Percentiles rank a stretch among this genome's conserved stretches.
Evolutionary conservation across 2,329 filamentous ascomycete species (phyloP).

Genomic region (Blastomyces emzantsi): DNA sequence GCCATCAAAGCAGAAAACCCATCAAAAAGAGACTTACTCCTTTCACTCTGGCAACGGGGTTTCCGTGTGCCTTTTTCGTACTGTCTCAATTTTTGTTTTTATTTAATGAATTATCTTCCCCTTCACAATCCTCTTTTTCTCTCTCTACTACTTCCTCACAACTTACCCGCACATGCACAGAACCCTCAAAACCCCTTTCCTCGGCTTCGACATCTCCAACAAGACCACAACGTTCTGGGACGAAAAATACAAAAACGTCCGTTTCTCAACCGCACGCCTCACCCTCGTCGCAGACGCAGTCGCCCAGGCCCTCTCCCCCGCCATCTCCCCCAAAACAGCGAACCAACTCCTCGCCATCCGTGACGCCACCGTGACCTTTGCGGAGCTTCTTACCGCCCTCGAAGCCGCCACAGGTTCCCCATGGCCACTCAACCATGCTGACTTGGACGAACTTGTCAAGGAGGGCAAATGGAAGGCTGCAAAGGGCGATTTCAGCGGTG

Average conservation of each 20-base stretch:
- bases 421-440: constrained; percentile 10
- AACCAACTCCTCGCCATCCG: constrained; percentile 14
- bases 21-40: neutral
- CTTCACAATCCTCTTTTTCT: neutral
- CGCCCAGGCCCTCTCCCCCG: constrained; percentile 15
- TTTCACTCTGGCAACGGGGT: neutral
- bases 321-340: constrained; percentile 12
- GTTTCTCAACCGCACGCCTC: constrained; percentile 18
- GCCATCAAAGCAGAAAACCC: neutral
- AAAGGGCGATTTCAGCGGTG: constrained; percentile 14
- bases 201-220: constrained; percentile 26
- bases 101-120: neutral
- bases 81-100: neutral
- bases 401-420: constrained; percentile 13
- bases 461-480: constrained; percentile 11
- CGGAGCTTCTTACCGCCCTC: constrained; percentile 11
- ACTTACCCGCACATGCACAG: neutral
- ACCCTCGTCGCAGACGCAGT: constrained; percentile 16
- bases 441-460: constrained; percentile 11
- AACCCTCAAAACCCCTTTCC: constrained; percentile 20
- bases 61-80: too few relatives aligned
- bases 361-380: constrained; percentile 10
- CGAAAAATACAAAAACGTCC: constrained; percentile 15
- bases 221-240: constrained; percentile 23
- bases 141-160: constrained; percentile 1